phyloP scores from a whole-genome alignment of 169 alveolate species.

The Cryptosporidium viatorum region DNA sequence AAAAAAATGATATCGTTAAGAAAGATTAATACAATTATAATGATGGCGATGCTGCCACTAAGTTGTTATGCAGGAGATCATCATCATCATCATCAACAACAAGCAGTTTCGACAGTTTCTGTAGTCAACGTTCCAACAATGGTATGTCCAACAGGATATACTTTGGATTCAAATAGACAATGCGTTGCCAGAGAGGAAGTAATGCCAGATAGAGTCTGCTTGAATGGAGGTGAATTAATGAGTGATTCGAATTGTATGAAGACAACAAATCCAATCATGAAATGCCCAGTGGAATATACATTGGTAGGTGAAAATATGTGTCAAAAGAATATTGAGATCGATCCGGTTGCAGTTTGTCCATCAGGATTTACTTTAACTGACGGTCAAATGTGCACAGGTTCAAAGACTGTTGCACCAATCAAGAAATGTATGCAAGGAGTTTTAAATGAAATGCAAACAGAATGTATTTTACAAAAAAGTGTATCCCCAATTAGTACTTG shows the following conservation, averaged over 20 bases:
- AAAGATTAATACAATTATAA: slow-evolving; percentile 9
- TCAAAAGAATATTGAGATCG: slow-evolving; percentile 41
- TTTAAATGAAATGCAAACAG: slow-evolving; percentile 42
- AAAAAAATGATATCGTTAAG: slow-evolving; percentile 18
- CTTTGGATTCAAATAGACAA: slow-evolving; percentile 31
- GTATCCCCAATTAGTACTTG: slow-evolving; percentile 59
- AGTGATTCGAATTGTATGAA: slow-evolving; percentile 42
- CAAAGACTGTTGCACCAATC: slow-evolving; percentile 54
- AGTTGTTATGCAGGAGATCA: slow-evolving; percentile 49
- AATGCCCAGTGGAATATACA: slow-evolving; percentile 51
- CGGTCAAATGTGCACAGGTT: slow-evolving; percentile 72
- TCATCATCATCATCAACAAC: slow-evolving; percentile 38
- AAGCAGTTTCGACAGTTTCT: slow-evolving; percentile 32
- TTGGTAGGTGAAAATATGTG: slow-evolving; percentile 70
- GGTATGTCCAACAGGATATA: slow-evolving; percentile 61
- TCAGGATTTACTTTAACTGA: slow-evolving; percentile 51
- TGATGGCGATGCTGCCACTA: slow-evolving; percentile 33
- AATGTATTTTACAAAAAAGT: slow-evolving; percentile 43
- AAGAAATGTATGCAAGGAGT: slow-evolving; percentile 52
- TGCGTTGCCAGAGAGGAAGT: slow-evolving; percentile 49
- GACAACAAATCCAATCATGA: slow-evolving; percentile 57
- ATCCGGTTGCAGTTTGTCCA: slow-evolving; percentile 56
- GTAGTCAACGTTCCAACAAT: slow-evolving; percentile 55
- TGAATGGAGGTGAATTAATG: slow-evolving; percentile 45
- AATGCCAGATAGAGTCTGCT: slow-evolving; percentile 37